Conservation (phyloP, 495 filamentous ascomycete genomes). For the Penicillium taxi region DNA sequence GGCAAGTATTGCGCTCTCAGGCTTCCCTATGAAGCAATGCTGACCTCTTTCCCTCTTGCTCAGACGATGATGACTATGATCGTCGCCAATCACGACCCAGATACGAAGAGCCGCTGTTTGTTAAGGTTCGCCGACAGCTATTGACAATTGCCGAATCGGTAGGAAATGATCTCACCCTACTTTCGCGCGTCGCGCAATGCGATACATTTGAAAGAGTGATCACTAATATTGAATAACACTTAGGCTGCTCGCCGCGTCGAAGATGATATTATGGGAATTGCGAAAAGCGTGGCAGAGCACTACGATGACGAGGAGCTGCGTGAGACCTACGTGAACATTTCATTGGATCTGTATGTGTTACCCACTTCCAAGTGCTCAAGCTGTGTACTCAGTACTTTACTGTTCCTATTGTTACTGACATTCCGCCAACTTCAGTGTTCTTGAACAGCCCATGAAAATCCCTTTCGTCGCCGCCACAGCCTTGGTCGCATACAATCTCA, state of each 20-base stretch:
- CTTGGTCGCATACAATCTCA: constrained; percentile 64
- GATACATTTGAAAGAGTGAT: constrained; percentile 6
- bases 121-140: constrained; percentile 72
- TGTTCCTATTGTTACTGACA: constrained; percentile 7
- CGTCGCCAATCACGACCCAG: constrained; percentile 66
- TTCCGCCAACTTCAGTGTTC: constrained; percentile 29
- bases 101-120: constrained; percentile 68
- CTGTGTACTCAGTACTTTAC: not conserved
- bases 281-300: constrained; percentile 66
- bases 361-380: not conserved
- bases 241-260: constrained; percentile 68
- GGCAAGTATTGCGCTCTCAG: constrained; percentile 28
- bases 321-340: constrained; percentile 58
- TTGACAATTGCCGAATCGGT: constrained; percentile 79
- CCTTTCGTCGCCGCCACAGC: constrained; percentile 82
- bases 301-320: constrained; percentile 72
- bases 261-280: constrained; percentile 71
- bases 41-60: constrained; percentile 8
- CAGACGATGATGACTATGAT: constrained; percentile 71
- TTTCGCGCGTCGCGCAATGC: constrained; percentile 1
- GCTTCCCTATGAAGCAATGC: constrained; percentile 5
- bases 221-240: constrained; percentile 4
- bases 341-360: constrained; percentile 60
- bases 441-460: constrained; percentile 95
- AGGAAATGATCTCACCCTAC: constrained; percentile 15